phyloP scores from a whole-genome alignment of 768 basidiomycete genomes.

The Phlebiopsis flavidoalba region DNA sequence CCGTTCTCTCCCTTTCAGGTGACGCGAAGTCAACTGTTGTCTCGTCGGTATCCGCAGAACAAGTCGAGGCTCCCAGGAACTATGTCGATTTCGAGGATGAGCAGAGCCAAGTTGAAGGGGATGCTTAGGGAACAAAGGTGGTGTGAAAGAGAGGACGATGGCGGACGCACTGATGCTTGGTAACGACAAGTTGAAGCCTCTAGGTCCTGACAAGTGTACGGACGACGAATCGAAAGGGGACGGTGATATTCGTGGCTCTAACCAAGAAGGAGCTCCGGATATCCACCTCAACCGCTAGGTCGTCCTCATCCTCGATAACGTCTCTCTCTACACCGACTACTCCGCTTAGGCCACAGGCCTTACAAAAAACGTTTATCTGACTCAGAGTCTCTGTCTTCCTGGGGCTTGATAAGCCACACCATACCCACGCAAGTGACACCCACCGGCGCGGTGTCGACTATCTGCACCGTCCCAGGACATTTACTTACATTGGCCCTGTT shows the following conservation, averaged over 20 bases:
- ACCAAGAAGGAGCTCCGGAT: not conserved
- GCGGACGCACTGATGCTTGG: conserved; percentile 27
- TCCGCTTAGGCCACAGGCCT: conserved; percentile 14
- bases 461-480: conserved; percentile 32
- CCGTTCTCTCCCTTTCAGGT: conserved; percentile 44
- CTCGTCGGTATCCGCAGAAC: conserved; percentile 65
- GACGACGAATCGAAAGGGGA: not conserved
- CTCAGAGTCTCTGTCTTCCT: conserved; percentile 18
- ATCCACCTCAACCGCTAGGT: conserved; percentile 7
- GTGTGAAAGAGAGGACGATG: conserved; percentile 29
- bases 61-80: conserved; percentile 72
- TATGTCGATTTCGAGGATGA: conserved; percentile 83
- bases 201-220: conserved; percentile 20
- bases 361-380: conserved; percentile 11
- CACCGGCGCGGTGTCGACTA: conserved; percentile 35
- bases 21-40: conserved; percentile 60
- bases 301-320: conserved; percentile 16
- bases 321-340: conserved; percentile 16
- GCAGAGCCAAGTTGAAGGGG: conserved; percentile 66
- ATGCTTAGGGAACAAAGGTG: conserved; percentile 53
- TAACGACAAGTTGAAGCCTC: conserved; percentile 25
- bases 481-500: conserved; percentile 41
- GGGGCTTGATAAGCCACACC: conserved; percentile 29
- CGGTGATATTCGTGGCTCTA: not conserved
- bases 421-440: conserved; percentile 42